Conservation (phyloP, 768 basidiomycete species). For the Galerina marginata region DNA sequence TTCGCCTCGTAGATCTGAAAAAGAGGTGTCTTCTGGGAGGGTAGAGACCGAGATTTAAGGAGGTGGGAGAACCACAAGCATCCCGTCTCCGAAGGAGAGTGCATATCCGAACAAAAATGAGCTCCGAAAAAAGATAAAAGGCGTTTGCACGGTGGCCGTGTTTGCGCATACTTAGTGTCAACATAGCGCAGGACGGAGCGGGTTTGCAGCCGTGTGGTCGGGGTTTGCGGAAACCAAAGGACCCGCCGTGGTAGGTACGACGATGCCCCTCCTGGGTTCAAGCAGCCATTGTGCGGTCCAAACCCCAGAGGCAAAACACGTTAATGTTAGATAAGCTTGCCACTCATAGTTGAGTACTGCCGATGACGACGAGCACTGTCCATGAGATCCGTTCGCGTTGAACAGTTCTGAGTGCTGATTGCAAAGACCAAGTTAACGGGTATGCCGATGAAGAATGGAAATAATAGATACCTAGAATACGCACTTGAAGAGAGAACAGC, state of each 20-base stretch:
- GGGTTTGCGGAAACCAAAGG: constrained; percentile 76
- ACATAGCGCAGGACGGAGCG: constrained; percentile 83
- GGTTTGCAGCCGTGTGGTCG: constrained; percentile 68
- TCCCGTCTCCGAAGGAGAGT: constrained; percentile 84
- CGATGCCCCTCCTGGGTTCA: constrained; percentile 19
- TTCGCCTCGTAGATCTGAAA: constrained; percentile 33
- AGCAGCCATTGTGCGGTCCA: too few relatives aligned
- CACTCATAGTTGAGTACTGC: too few relatives aligned
- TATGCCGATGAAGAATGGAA: too few relatives aligned
- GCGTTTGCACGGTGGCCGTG: constrained; percentile 84
- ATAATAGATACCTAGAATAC: too few relatives aligned
- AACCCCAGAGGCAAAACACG: too few relatives aligned
- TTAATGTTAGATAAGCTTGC: too few relatives aligned
- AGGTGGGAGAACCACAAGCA: constrained; percentile 88
- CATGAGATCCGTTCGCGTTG: too few relatives aligned
- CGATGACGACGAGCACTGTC: too few relatives aligned
- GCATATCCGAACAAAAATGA: constrained; percentile 77
- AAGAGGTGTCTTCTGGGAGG: constrained; percentile 39
- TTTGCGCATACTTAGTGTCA: constrained; percentile 73
- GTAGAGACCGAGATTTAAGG: constrained; percentile 66
- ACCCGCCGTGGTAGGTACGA: constrained; percentile 72
- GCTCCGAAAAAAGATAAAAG: constrained; percentile 82
- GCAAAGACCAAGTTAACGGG: too few relatives aligned
- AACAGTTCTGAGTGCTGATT: too few relatives aligned
- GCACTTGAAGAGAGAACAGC: too few relatives aligned